A percentile compares a stretch with the other conserved stretches of the same genome.
Conservation (phyloP, 2,329 filamentous ascomycete species). For the Remersonia thermophila region DNA sequence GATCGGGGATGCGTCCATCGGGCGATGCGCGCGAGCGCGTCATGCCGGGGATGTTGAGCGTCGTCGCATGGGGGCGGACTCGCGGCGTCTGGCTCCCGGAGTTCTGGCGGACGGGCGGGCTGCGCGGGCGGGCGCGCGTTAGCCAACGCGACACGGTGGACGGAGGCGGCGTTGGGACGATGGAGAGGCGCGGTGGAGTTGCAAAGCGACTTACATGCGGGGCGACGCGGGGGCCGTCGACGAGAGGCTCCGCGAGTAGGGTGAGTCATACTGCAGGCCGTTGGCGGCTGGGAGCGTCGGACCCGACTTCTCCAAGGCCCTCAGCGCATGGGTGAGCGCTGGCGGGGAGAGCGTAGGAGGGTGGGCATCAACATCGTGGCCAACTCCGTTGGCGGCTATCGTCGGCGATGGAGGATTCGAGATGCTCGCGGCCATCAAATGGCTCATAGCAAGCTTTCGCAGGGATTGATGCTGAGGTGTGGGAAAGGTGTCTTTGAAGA, state of each 20-base stretch:
- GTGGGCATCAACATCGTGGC: conserved; percentile 3
- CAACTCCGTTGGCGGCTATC: conserved; percentile 12
- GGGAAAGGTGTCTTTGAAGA: conserved; percentile 10
- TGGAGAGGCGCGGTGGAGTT: background rate
- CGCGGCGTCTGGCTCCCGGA: conserved; percentile 68
- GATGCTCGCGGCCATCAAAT: conserved; percentile 23
- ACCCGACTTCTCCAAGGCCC: conserved; percentile 31
- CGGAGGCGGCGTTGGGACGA: background rate
- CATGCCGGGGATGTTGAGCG: conserved; percentile 91
- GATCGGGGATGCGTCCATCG: conserved; percentile 82
- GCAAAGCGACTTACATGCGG: conserved; percentile 38
- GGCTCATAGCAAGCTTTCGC: conserved; percentile 21
- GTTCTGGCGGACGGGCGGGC: conserved; percentile 57
- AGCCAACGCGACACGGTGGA: background rate
- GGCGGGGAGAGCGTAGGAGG: conserved; percentile 17
- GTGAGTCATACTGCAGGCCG: conserved; percentile 35
- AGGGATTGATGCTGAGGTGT: conserved; percentile 14
- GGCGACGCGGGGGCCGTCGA: conserved; percentile 48
- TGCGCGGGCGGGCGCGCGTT: conserved; percentile 22
- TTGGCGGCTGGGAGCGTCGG: conserved; percentile 19
- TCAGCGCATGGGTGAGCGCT: conserved; percentile 21
- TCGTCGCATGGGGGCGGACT: conserved; percentile 74
- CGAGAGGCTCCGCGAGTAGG: conserved; percentile 42
- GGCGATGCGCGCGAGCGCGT: conserved; percentile 92
- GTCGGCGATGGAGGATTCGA: conserved; percentile 16